Percentiles rank a stretch among this genome's conserved stretches.
Conservation (phyloP, 1,139 yeast species). For the Candida tunisiensis region DNA sequence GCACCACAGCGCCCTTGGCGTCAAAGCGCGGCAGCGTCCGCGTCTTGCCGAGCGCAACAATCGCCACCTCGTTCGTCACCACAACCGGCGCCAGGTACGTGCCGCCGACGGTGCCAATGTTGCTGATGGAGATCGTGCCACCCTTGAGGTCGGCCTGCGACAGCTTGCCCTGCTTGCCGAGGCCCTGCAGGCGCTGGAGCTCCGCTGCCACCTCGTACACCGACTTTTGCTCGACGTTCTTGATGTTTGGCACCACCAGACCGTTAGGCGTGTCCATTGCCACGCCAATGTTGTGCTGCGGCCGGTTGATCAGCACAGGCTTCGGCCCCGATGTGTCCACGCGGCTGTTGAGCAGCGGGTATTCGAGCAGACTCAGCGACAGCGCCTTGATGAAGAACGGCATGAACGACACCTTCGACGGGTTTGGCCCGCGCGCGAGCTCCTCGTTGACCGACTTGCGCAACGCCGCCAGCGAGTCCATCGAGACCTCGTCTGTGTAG, state of each 20-base stretch:
- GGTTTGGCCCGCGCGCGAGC: conserved; percentile 5
- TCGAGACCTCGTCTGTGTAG: conserved; percentile 17
- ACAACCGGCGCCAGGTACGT: conserved; percentile 62
- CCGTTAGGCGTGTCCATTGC: conserved; percentile 72
- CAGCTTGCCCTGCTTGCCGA: conserved; percentile 49
- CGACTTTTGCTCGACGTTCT: conserved; percentile 48
- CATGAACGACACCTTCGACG: conserved; percentile 17
- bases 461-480: conserved; percentile 12
- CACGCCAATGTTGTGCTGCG: conserved; percentile 30
- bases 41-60: conserved; percentile 17
- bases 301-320: conserved; percentile 12
- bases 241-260: conserved; percentile 54
- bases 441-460: conserved; percentile 11
- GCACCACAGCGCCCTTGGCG: conserved; percentile 10
- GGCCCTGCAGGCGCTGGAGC: conserved; percentile 36
- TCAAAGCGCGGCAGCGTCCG: conserved; percentile 15
- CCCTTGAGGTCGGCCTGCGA: conserved; percentile 57
- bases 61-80: conserved; percentile 18
- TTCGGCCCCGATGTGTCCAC: conserved; percentile 7
- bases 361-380: conserved; percentile 13
- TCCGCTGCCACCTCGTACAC: conserved; percentile 49
- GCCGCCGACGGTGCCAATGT: conserved; percentile 70
- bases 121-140: conserved; percentile 60
- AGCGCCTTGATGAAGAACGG: conserved; percentile 21
- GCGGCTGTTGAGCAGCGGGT: conserved; percentile 15